A percentile compares a stretch with the other conserved stretches of the same genome.
These are phyloP conservation scores for Dioszegia aurantiaca DNA, from an alignment of 768 basidiomycete genomes.

Conservation along the genomic window DNA sequence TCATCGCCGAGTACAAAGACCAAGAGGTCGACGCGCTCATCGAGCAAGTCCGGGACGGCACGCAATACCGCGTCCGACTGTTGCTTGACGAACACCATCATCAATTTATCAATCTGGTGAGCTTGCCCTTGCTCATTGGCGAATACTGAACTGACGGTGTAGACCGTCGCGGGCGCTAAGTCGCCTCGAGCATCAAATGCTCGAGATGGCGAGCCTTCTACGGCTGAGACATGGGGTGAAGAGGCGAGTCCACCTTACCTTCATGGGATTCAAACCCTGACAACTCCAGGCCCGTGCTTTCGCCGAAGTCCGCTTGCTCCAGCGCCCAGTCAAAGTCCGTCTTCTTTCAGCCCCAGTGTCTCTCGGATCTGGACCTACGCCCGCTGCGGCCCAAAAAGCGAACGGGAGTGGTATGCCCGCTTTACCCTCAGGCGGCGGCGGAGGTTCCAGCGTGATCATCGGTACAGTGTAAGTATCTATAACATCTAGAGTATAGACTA, in stretches of 20 bases:
- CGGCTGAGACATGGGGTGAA: conserved; percentile 75
- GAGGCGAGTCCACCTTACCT: no score
- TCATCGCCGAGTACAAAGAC: conserved; percentile 89
- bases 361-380: conserved; percentile 75
- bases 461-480: conserved; percentile 57
- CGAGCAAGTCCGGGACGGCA: conserved; percentile 89
- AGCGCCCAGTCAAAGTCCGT: conserved; percentile 50
- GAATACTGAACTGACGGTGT: background rate
- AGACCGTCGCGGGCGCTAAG: conserved; percentile 51
- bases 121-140: conserved; percentile 52
- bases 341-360: conserved; percentile 57
- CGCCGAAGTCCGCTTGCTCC: conserved; percentile 61
- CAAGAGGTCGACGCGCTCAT: conserved; percentile 85
- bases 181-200: conserved; percentile 44
- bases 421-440: conserved; percentile 56
- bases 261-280: no score
- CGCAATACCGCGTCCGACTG: conserved; percentile 81
- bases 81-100: conserved; percentile 85
- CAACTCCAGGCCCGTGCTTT: conserved; percentile 85
- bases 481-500: background rate
- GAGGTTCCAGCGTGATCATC: conserved; percentile 80
- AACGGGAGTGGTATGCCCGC: conserved; percentile 45
- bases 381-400: conserved; percentile 54
- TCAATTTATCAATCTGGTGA: conserved; percentile 76
- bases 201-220: conserved; percentile 40